Base-by-base conservation (phyloP, 768 basidiomycete species). In the Termitomyces sp. region DNA sequence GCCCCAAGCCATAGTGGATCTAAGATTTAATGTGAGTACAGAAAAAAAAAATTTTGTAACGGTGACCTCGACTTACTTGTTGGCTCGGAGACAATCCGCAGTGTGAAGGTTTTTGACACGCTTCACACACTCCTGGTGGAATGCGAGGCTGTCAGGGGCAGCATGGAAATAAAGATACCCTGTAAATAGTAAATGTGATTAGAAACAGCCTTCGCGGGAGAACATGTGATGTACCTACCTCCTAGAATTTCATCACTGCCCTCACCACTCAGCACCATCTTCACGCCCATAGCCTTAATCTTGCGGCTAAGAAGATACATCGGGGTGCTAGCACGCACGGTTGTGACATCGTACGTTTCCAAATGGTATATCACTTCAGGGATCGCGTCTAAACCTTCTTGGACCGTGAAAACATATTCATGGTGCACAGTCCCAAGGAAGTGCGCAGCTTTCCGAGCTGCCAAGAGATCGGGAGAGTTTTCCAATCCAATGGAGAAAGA, bases 111-210 rank as follows among this genome's bases (percentile, higher is more conserved):
- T 96, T 79, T 98, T 98, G 69, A 98, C 94, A 44, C 97, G 90
- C 70, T 90, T 89, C 45, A 97, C 90, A 69, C 88, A 89, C 76
- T 99, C 97, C 70, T 96, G 92, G 78, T 98, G 94, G 82, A 98
- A 96, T 6, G 94, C 89, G 62, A 77, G 78, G 46, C 85, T 78
- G 66, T 95, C 88, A 9, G 97, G 97, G 0, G 97, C 97, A 40
- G 96, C 96, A 74, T 99, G 96, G 89, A 99, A 99, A 79, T 99
- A 99, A 50, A 99, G 86, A 78, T 99, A 99, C 3, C 96, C 96
- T 93, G 69, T 22, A 15, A 36, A 53, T 56, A 57, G 12, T 38
- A 46, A 44, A 42, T 9, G 44, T 60, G 39, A 38, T 55, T 24
- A 59, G 57, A 35, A 49, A 58, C 22, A 42, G n/a, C 33, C 52